Conservation (phyloP, 805 yeast genomes). For the Cyberlindnera americana region DNA sequence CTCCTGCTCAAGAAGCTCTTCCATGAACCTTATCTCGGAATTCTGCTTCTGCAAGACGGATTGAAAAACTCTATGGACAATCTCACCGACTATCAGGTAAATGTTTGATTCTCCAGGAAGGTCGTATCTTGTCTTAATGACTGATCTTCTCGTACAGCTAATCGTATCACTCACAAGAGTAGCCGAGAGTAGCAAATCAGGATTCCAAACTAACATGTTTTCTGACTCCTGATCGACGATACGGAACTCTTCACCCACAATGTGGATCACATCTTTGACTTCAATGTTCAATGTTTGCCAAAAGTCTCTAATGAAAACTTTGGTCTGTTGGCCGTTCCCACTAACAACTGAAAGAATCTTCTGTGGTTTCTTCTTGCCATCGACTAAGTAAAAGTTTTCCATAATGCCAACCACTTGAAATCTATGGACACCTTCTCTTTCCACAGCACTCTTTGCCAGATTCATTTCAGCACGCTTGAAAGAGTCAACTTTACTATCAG, state of each 20-base stretch:
- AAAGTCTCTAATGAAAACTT: constrained; percentile 57
- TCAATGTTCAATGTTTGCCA: constrained; percentile 50
- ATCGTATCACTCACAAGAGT: constrained; percentile 77
- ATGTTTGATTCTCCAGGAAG: constrained; percentile 62
- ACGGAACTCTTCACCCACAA: constrained; percentile 41
- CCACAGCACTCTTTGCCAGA: constrained; percentile 41
- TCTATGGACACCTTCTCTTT: constrained; percentile 44
- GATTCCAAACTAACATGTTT: constrained; percentile 74
- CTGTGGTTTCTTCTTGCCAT: constrained; percentile 38
- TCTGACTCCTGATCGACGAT: constrained; percentile 52
- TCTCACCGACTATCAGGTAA: constrained; percentile 75
- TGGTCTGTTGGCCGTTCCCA: constrained; percentile 30
- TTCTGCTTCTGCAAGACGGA: constrained; percentile 38
- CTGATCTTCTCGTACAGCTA: constrained; percentile 68
- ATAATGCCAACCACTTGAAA: constrained; percentile 40
- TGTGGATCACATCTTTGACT: constrained; percentile 56
- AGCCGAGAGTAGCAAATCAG: constrained; percentile 78
- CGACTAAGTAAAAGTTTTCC: constrained; percentile 30
- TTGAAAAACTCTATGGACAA: constrained; percentile 73
- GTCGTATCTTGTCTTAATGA: constrained; percentile 51
- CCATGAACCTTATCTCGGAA: constrained; percentile 28
- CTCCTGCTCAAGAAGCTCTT: constrained; percentile 35
- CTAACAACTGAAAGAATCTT: constrained; percentile 51
- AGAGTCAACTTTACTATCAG: constrained; percentile 13
- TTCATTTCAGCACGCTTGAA: constrained; percentile 16